Percentiles rank a stretch among this genome's conserved stretches.
Evolutionary conservation across 2,329 filamentous ascomycete genomes (phyloP).

Genomic region (Fusarium sp.): DNA sequence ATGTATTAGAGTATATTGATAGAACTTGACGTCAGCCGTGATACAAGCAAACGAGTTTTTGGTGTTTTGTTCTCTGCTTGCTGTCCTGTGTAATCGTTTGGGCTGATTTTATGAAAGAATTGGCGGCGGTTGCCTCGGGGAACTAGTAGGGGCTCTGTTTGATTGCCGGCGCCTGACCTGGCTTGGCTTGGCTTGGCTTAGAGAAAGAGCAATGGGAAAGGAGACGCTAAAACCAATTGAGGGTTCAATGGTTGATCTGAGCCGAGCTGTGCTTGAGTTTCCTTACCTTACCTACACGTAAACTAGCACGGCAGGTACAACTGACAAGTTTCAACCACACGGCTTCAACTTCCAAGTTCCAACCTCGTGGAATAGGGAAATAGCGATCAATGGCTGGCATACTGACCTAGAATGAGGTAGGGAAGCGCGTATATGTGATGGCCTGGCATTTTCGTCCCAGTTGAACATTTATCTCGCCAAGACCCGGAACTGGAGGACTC

Average conservation of each 20-base stretch:
- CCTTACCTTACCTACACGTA: background rate
- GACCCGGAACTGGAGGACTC: constrained; percentile 13
- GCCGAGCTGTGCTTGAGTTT: background rate
- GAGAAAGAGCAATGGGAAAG: constrained; percentile 23
- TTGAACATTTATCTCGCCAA: background rate
- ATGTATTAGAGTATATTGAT: background rate
- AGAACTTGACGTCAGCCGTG: no score
- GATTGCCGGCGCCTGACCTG: constrained; percentile 27
- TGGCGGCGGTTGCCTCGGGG: constrained; percentile 26
- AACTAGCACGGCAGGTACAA: background rate
- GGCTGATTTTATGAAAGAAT: constrained; percentile 20
- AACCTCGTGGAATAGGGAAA: constrained; percentile 5
- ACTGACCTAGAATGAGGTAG: constrained; percentile 2
- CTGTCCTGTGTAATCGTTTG: background rate
- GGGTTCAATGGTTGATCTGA: constrained; percentile 1
- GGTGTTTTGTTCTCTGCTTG: no score
- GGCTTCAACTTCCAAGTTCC: background rate
- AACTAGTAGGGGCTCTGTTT: constrained; percentile 20
- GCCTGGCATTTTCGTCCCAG: constrained; percentile 5
- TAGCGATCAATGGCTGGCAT: background rate
- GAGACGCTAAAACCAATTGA: constrained; percentile 14
- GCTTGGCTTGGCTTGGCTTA: constrained; percentile 7
- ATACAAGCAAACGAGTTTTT: no score
- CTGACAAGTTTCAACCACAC: background rate
- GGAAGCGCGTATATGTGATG: constrained; percentile 16